These are phyloP conservation scores for Pythium utonaiense DNA, from an alignment of 352 stramenopile genomes.

Conservation along the genomic window DNA sequence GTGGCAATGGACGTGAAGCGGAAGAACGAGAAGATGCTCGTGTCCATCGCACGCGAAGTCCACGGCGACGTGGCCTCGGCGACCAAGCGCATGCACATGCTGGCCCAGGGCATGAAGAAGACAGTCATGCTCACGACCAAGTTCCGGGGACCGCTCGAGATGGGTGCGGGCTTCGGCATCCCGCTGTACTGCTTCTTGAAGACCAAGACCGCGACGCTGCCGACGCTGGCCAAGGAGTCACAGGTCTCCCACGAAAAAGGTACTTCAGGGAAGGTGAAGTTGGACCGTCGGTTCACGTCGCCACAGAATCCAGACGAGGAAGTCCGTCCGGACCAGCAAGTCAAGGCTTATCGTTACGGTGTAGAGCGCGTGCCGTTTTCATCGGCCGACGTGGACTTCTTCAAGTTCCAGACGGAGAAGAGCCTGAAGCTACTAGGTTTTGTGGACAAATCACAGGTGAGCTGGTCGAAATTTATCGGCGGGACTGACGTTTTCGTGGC, in stretches of 20 bases:
- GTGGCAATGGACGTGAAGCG: constrained; percentile 38
- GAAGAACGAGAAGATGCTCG: constrained; percentile 86
- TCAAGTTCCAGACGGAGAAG: constrained; percentile 81
- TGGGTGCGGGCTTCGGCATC: constrained; percentile 59
- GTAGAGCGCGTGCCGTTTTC: constrained; percentile 79
- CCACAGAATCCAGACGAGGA: constrained; percentile 70
- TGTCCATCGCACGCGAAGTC: constrained; percentile 72
- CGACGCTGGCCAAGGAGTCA: constrained; percentile 72
- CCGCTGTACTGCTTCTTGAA: constrained; percentile 80
- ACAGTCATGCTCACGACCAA: constrained; percentile 68
- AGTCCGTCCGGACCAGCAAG: constrained; percentile 58
- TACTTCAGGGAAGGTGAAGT: constrained; percentile 52
- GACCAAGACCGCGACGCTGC: constrained; percentile 65
- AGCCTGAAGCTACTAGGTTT: constrained; percentile 75
- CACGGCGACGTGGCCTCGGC: constrained; percentile 63
- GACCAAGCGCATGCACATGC: constrained; percentile 66
- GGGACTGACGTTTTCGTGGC: constrained; percentile 71
- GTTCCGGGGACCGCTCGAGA: constrained; percentile 70
- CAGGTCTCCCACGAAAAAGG: constrained; percentile 61
- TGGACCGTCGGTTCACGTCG: constrained; percentile 69
- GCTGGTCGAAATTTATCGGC: constrained; percentile 51
- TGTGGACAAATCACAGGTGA: constrained; percentile 47
- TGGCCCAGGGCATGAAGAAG: constrained; percentile 79
- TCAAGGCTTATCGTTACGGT: constrained; percentile 82
- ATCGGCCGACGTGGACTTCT: constrained; percentile 71